Evolutionary conservation across 1,284 basidiomycete genomes (phyloP), one percentile per base, ranked within the genome.

Genomic region (Laetiporus sulphureus): DNA sequence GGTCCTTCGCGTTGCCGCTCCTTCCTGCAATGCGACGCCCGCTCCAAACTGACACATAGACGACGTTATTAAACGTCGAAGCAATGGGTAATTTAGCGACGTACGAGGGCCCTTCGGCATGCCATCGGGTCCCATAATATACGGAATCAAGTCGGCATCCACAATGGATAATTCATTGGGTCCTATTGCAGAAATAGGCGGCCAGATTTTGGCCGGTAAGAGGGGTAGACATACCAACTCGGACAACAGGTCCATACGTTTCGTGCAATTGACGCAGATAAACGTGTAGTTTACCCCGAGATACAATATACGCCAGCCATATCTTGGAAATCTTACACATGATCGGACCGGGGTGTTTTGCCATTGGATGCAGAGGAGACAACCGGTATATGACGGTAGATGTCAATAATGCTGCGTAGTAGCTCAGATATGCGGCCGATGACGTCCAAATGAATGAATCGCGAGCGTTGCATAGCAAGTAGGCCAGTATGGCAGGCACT

Each of bases 311-410:
- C 18, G 51, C 44, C 40, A 56, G 42, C 48, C 50, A 56, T 13
- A 55, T 40, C 35, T 56, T 57, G 1, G 60, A 51, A 2, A 61
- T 4, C 32, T 49, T 57, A 37, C 41, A 46, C 7, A 41, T 24
- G 21, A 56, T 20, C 1, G 62, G 62, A 2, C 61, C 62, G 4
- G 62, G 58, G 35, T 58, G 59, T 5, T 40, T 36, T 4, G 57
- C 49, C 12, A 63, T 53, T 0, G 60, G 61, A 36, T 63, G 61
- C 39, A 56, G 44, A 0, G 59, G 59, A 7, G 61, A 61, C 21
- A 61, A 20, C n/a, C 61, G 57, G 37, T 63, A 62, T 13, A 51
- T 7, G 1, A 47, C 24, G 19, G 54, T 49, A 11, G 52, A 61
- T 1, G 32, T 1, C 1, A 48, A 10, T 11, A 60, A 46, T 1